Conservation (phyloP, 2,329 filamentous ascomycete species). For the Macroventuria anomochaeta region DNA sequence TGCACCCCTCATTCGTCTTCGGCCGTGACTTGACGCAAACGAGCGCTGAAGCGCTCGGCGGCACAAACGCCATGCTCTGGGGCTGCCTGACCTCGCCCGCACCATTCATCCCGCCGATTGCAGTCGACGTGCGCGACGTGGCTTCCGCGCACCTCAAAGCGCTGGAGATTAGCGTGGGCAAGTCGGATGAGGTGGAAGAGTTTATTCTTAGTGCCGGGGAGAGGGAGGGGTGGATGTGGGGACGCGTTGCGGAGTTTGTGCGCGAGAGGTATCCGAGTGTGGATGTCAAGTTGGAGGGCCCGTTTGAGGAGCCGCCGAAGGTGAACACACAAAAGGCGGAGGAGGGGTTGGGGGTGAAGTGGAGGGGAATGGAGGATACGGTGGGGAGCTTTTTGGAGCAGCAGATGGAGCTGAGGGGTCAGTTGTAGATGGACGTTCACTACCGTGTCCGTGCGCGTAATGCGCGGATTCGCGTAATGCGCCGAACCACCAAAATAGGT, state of each 20-base stretch:
- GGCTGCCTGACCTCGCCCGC: conserved; percentile 6
- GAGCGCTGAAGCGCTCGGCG: conserved; percentile 18
- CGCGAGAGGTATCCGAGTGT: conserved; percentile 23
- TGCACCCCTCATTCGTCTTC: conserved; percentile 36
- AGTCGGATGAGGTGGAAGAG: neutral
- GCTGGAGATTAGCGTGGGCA: neutral
- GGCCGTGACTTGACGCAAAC: conserved; percentile 31
- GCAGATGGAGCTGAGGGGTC: neutral
- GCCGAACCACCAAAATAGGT: too few species aligned
- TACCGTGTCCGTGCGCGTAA: too few species aligned
- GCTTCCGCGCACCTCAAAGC: conserved; percentile 34
- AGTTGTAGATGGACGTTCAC: neutral
- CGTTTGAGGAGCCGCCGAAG: conserved; percentile 5
- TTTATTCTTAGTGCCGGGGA: conserved; percentile 3
- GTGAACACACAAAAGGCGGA: conserved; percentile 22
- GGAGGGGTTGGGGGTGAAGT: conserved; percentile 23
- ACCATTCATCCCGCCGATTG: conserved; percentile 18
- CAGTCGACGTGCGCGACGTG: conserved; percentile 37
- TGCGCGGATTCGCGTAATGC: too few species aligned
- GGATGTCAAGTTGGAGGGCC: conserved; percentile 12
- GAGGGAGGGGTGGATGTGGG: conserved; percentile 23
- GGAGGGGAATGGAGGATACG: conserved; percentile 19
- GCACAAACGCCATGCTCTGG: conserved; percentile 32
- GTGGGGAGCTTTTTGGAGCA: conserved; percentile 1
- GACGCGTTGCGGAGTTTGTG: conserved; percentile 19